Percentiles rank a stretch among this genome's conserved stretches.
Conservation (phyloP, 768 basidiomycete genomes). For the Leccinellum luteum region DNA sequence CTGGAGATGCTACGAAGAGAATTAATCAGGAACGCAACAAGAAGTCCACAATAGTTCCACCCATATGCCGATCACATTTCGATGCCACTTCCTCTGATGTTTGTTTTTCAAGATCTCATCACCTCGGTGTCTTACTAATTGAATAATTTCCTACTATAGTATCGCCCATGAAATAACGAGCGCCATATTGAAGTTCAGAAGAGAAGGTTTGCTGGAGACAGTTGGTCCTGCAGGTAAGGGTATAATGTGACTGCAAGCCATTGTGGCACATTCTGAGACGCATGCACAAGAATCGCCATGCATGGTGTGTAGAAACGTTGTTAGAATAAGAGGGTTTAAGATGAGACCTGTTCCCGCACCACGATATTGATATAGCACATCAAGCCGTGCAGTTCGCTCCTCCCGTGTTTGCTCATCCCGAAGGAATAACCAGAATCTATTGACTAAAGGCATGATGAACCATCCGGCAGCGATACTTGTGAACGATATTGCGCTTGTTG, state of each 20-base stretch:
- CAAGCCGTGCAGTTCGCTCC: conserved; percentile 58
- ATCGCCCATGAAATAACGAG: conserved; percentile 80
- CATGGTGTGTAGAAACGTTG: conserved; percentile 72
- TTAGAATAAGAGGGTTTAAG: conserved; percentile 72
- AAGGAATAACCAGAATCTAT: conserved; percentile 94
- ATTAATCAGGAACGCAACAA: conserved; percentile 72
- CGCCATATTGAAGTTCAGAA: conserved; percentile 67
- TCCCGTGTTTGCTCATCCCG: conserved; percentile 80
- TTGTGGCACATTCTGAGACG: conserved; percentile 73
- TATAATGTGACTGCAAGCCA: conserved; percentile 67
- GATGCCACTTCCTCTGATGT: conserved; percentile 83
- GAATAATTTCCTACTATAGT: conserved; percentile 37
- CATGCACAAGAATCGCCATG: conserved; percentile 81
- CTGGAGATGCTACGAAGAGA: conserved; percentile 60
- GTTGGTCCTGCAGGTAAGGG: conserved; percentile 85
- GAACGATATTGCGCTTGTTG: conserved; percentile 38
- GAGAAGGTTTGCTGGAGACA: conserved; percentile 81
- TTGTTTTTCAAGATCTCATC: no score
- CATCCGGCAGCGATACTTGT: conserved; percentile 78
- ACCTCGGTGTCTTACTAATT: background rate
- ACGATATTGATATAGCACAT: conserved; percentile 55
- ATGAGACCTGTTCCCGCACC: conserved; percentile 82
- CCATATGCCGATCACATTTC: conserved; percentile 55
- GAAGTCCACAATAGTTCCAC: conserved; percentile 58
- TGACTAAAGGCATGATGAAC: conserved; percentile 87